Percentiles rank a stretch among this genome's conserved stretches.
Evolutionary conservation across 2,329 filamentous ascomycete genomes (phyloP).

Genomic region (Penicillium hordei): DNA sequence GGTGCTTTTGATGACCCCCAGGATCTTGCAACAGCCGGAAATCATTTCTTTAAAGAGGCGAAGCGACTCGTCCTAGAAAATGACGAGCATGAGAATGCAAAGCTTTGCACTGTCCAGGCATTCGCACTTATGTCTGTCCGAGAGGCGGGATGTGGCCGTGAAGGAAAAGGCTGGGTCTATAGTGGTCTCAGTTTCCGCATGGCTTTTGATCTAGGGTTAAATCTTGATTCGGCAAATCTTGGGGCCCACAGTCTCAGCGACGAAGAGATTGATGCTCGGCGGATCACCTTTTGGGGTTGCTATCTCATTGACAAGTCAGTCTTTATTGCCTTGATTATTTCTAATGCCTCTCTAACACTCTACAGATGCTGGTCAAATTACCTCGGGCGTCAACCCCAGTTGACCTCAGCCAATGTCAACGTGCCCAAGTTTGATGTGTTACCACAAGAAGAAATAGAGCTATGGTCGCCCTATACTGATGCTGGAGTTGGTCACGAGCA

Average conservation of each 20-base stretch:
- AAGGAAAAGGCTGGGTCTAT: slow-evolving; percentile 97
- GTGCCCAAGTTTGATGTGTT: slow-evolving; percentile 90
- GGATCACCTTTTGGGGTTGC: slow-evolving; percentile 96
- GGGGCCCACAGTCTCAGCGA: slow-evolving; percentile 67
- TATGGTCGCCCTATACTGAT: slow-evolving; percentile 88
- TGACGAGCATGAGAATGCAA: slow-evolving; percentile 88
- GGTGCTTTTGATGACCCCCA: slow-evolving; percentile 69
- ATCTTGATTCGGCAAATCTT: slow-evolving; percentile 73
- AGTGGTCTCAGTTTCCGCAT: slow-evolving; percentile 98
- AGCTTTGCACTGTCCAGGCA: slow-evolving; percentile 87
- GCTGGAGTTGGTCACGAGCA: slow-evolving; percentile 70
- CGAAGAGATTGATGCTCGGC: slow-evolving; percentile 81
- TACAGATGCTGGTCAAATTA: slow-evolving; percentile 90
- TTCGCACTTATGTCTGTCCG: slow-evolving; percentile 93
- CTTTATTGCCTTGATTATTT: not conserved
- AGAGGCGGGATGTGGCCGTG: slow-evolving; percentile 89
- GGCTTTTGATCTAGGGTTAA: slow-evolving; percentile 90
- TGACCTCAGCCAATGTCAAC: slow-evolving; percentile 75
- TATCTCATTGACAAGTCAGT: slow-evolving; percentile 89
- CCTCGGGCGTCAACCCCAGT: slow-evolving; percentile 82
- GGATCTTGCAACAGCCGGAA: slow-evolving; percentile 82
- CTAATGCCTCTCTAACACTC: slow-evolving; percentile 15
- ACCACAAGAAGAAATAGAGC: slow-evolving; percentile 78
- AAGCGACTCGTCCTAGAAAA: slow-evolving; percentile 87
- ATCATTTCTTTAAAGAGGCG: slow-evolving; percentile 94